Conservation (phyloP, 805 yeast species). For the Wickerhamiella azyma region DNA sequence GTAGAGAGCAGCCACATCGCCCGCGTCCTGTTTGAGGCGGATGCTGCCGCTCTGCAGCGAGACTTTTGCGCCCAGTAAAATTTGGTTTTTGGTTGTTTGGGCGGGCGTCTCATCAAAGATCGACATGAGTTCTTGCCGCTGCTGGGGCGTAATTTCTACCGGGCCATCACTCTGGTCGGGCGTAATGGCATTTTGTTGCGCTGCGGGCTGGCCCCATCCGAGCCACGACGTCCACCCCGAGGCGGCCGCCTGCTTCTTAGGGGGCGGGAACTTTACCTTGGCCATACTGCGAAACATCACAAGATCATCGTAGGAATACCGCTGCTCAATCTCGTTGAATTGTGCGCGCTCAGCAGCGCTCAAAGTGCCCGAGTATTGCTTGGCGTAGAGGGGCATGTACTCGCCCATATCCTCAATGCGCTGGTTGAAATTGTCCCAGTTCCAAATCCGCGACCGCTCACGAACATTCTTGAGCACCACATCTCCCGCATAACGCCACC, state of each 20-base stretch:
- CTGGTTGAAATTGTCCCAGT: conserved; percentile 68
- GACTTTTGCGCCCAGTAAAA: conserved; percentile 53
- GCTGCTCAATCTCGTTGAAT: conserved; percentile 43
- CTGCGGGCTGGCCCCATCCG: conserved; percentile 12
- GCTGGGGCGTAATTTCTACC: conserved; percentile 64
- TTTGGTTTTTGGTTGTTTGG: conserved; percentile 30
- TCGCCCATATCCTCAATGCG: conserved; percentile 59
- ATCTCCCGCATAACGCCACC: conserved; percentile 75
- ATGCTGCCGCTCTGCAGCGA: conserved; percentile 67
- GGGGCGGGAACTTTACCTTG: conserved; percentile 38
- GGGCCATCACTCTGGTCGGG: conserved; percentile 23
- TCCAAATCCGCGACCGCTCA: conserved; percentile 67
- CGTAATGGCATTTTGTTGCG: conserved; percentile 9
- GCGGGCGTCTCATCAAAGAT: conserved; percentile 64
- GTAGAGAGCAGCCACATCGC: conserved; percentile 51
- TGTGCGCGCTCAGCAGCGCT: conserved; percentile 25
- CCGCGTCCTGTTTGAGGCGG: conserved; percentile 32
- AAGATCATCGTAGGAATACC: conserved; percentile 61
- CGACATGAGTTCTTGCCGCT: conserved; percentile 75
- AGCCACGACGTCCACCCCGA: conserved; percentile 19
- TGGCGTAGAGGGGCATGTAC: conserved; percentile 57
- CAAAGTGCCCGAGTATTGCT: conserved; percentile 31
- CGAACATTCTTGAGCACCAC: conserved; percentile 69
- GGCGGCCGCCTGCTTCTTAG: conserved; percentile 10
- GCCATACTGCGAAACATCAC: conserved; percentile 76